phyloP scores from a whole-genome alignment of 179 eudicot species.

The Sideroxylon spinosum region DNA sequence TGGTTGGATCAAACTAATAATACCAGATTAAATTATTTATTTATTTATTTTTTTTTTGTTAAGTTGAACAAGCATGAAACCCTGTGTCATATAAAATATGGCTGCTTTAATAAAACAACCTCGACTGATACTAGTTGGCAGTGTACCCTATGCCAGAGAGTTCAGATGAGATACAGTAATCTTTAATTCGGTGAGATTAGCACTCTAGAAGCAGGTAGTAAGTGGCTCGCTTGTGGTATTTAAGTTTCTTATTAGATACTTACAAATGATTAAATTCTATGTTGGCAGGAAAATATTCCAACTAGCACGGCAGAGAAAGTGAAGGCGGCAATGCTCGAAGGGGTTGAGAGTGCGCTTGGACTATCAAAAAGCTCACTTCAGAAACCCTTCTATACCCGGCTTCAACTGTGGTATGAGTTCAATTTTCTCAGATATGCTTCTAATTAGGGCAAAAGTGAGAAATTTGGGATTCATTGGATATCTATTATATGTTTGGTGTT shows the following conservation, averaged over 20 bases:
- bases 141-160: not conserved
- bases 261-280: slow-evolving; percentile 8
- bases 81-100: not conserved
- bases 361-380: slow-evolving; percentile 54
- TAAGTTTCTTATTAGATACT: slow-evolving; percentile 6
- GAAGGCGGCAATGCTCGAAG: slow-evolving; percentile 72
- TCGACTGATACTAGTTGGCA: not conserved
- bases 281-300: slow-evolving; percentile 82
- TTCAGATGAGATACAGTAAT: not conserved
- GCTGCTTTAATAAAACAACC: not conserved
- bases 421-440: not conserved
- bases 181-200: not conserved
- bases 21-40: not conserved
- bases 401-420: slow-evolving; percentile 75
- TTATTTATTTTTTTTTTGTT: not conserved
- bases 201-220: not conserved
- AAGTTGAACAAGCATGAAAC: not conserved
- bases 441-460: not conserved
- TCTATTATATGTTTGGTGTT: not conserved
- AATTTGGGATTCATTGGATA: not conserved
- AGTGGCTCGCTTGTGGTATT: not conserved
- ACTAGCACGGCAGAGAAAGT: slow-evolving; percentile 75
- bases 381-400: slow-evolving; percentile 62
- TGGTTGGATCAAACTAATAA: not conserved
- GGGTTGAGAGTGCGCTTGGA: slow-evolving; percentile 78